Evolutionary conservation across 2,329 filamentous ascomycete species (phyloP), one percentile per base, ranked within the genome.

Genomic region (Leptographium flavum): DNA sequence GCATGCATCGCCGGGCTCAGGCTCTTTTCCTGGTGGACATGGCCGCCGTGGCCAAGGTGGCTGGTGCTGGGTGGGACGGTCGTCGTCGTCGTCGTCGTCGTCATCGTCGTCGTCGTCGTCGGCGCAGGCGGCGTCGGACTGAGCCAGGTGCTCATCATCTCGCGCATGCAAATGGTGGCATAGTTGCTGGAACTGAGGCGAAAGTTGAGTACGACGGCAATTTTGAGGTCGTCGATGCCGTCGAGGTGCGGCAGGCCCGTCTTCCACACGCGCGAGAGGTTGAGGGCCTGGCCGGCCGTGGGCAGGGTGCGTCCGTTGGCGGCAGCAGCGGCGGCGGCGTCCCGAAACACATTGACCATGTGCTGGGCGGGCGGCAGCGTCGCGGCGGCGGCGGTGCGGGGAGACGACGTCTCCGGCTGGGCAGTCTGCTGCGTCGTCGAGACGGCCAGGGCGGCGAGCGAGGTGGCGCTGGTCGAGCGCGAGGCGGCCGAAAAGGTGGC

Each of bases 121-220:
- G n/a, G n/a, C n/a, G n/a, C n/a, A n/a, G n/a, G n/a, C n/a, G 35
- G 19, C 11, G 21, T 23, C 5, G 15, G 31, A 17, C 13, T 11
- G n/a, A 42, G 13, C 5, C 39, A 15, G 21, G 38, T 43, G 43
- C 49, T 47, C 55, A 57, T 58, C 46, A 63, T 57, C 52, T 63
- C 61, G 2, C 61, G 58, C 22, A 63, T 55, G 21, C 61, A 60
- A 45, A 63, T 54, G 14, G 61, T 63, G 2, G 61, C 61, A 38
- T 63, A 63, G 52, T 61, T 62, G 55, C 61, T 63, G 15, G 55
- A 48, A 42, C 55, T 57, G 8, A 63, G 53, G 31, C 59, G 57
- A 46, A 63, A 63, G 47, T 62, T 62, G 28, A 63, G 56, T 8
- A 58, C 54, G 8, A 63, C 61, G 17, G 60, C 60, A 47, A 63